phyloP scores from a whole-genome alignment of 805 yeast genomes.

The Starmerella etchellsii region DNA sequence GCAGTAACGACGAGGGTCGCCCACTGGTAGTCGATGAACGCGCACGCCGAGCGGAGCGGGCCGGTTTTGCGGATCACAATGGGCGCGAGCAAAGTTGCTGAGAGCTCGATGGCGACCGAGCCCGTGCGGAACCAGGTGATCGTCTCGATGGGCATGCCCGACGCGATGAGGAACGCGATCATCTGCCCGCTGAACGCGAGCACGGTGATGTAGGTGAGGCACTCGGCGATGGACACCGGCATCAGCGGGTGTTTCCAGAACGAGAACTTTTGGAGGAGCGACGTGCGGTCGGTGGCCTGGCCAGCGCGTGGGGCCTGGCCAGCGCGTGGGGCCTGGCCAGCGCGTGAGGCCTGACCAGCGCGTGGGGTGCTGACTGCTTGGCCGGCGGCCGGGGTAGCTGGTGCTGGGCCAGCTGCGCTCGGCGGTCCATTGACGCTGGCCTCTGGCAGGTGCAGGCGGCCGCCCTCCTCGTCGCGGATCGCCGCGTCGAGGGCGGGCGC shows the following conservation, averaged over 20 bases:
- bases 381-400: too few species aligned
- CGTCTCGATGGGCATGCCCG: constrained; percentile 24
- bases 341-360: background rate
- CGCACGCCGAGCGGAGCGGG: constrained; percentile 25
- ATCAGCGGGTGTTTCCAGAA: constrained; percentile 24
- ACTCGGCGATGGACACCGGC: constrained; percentile 25
- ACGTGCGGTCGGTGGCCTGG: background rate
- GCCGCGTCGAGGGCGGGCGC: background rate
- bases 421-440: too few species aligned
- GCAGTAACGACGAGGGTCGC: constrained; percentile 23
- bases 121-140: constrained; percentile 28
- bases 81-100: constrained; percentile 28
- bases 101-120: constrained; percentile 28
- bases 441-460: background rate
- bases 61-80: constrained; percentile 19
- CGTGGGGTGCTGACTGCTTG: too few species aligned
- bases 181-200: constrained; percentile 31
- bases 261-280: constrained; percentile 3
- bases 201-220: constrained; percentile 29
- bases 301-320: too few species aligned
- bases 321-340: too few species aligned
- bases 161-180: constrained; percentile 28
- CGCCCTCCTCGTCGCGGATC: background rate
- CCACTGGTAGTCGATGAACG: constrained; percentile 26
- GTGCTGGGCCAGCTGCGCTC: too few species aligned